Base-by-base conservation (phyloP, 2,329 filamentous ascomycete genomes). In the Myriosclerotinia curreyana region DNA sequence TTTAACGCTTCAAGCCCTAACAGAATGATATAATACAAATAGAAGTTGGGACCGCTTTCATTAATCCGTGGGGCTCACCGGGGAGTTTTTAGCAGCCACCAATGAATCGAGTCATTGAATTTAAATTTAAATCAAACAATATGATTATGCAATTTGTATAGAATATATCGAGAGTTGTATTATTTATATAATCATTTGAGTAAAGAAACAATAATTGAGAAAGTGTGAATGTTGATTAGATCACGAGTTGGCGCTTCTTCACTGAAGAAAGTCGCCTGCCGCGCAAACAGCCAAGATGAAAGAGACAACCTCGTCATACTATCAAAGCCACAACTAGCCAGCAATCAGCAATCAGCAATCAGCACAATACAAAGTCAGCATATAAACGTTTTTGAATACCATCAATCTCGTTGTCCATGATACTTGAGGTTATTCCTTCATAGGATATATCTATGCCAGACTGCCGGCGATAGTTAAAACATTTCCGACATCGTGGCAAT, bases 401-500 rank as follows among this genome's bases (percentile, higher is more conserved):
- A 54, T 31, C 20, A 17, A 48, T 22, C 22, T 48, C 3, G 28
- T 38, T 22, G 1, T 49, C 17, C 34, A 6, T 22, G 9, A 22
- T 31, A 34, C 0, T 48, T 4, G 34, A 38, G 14, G 17, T 22
- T 12, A 46, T n/a, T 9, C 34, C 48, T 36, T 9, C 34, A 54
- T 36, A 62, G n/a, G 22, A 22, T 28, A 62, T 49, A 40, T 58
- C 6, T 31, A 15, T 11, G 20, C 42, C 20, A 48, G 31, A 22
- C 20, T 38, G 36, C 12, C 17, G 42, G 38, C 25, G 22, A 56
- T 9, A 40, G n/a, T 46, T 56, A 20, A 11, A 51, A 17, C 28
- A 40, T 48, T 40, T n/a, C 28, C 42, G 31, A 40, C 28, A 55
- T 54, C 25, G 46, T 48, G 60, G 67, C 64, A 66, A 74, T 74